Evolutionary conservation across 2,329 filamentous ascomycete species (phyloP), one percentile per base, ranked within the genome.

Genomic region (Aspergillus sp.): DNA sequence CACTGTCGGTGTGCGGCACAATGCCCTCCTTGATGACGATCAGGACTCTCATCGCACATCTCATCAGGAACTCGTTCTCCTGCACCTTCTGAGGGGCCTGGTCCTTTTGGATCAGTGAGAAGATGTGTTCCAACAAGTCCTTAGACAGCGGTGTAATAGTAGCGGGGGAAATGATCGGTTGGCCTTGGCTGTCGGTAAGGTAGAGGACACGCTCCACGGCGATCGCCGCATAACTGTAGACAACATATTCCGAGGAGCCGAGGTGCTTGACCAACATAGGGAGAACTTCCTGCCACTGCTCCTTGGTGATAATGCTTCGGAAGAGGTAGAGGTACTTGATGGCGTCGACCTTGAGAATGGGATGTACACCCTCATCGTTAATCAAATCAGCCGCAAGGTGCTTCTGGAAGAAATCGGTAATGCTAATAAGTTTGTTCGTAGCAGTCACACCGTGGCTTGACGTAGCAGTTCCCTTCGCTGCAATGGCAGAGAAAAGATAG

Each of bases 321-420:
- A 99, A 99, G 48, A 90, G 91, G 82, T 99, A 96, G 41, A 99
- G 85, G 74, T 93, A 99, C 77, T 98, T 99, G 83, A 99, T 96
- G 17, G 94, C 94, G 75, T 98, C 95, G 15, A 99, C 94, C 80
- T 96, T 96, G 68, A 96, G 84, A 62, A 99, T 93, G 8, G 92
- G 90, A 68, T 96, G 86, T 1, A 90, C 85, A 2, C 83, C 84
- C 30, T 84, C 81, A 36, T 86, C 82, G n/a, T 85, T 83, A 62
- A 96, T 82, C 42, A 99, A 82, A 75, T 99, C 95, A n/a, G 87
- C 84, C 10, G 94, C 94, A 70, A 99, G 90, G 74, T 98, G 86
- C 64, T 90, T 90, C 74, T 96, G 90, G 81, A 99, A 98, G 78
- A 97, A 99, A 51, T 96, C 90, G 23, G 97, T 88, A 25, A 99